A percentile compares a stretch with the other conserved stretches of the same genome.
Conservation (phyloP, 1,139 yeast genomes). For the Hyphopichia burtonii region DNA sequence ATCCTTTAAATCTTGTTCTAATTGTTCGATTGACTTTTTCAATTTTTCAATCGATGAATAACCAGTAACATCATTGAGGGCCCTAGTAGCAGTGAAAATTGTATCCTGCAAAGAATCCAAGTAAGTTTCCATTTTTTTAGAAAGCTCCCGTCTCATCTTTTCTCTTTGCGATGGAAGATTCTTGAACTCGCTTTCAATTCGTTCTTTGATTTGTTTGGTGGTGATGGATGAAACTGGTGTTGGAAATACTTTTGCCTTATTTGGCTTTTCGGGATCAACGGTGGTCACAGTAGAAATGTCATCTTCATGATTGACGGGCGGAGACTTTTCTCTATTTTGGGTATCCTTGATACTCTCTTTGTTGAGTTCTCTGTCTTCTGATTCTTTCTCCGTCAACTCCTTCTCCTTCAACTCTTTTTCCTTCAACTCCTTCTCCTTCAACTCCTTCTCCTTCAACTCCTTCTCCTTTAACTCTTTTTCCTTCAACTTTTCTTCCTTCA, state of each 20-base stretch:
- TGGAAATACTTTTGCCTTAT: background rate
- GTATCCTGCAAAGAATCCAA: slow-evolving; percentile 67
- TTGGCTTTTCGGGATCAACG: background rate
- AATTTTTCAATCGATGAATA: slow-evolving; percentile 78
- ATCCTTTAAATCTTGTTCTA: slow-evolving; percentile 48
- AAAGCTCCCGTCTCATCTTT: slow-evolving; percentile 14
- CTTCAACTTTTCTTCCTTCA: slow-evolving; percentile 6
- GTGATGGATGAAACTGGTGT: background rate
- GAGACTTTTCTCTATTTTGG: background rate
- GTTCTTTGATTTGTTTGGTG: slow-evolving; percentile 13
- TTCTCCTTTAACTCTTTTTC: background rate
- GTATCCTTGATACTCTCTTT: background rate
- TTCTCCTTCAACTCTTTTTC: background rate
- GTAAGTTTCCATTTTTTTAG: slow-evolving; percentile 46
- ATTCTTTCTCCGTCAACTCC: slow-evolving; percentile 5
- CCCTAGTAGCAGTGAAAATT: slow-evolving; percentile 65
- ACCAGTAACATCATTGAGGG: slow-evolving; percentile 90
- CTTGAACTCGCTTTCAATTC: slow-evolving; percentile 21
- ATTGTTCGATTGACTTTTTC: slow-evolving; percentile 55
- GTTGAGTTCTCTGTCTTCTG: slow-evolving; percentile 3
- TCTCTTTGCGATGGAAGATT: slow-evolving; percentile 34
- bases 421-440: background rate
- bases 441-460: slow-evolving; percentile 6
- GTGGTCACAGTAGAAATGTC: background rate
- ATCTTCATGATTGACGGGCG: background rate